phyloP scores from a whole-genome alignment of 768 basidiomycete genomes.

The Cystofilobasidium ferigula region DNA sequence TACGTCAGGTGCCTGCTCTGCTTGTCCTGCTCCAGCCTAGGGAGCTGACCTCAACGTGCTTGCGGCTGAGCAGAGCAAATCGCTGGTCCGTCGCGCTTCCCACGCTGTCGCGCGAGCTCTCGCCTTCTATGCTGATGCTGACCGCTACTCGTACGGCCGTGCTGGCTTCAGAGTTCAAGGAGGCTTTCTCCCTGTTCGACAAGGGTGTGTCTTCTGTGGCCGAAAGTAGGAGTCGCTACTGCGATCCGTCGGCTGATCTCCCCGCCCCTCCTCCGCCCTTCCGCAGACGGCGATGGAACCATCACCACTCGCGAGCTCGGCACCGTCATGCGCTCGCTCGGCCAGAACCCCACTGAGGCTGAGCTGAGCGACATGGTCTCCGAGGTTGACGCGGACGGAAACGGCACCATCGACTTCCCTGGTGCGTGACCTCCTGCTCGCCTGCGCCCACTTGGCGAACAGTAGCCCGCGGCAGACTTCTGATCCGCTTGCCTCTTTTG shows the following conservation, averaged over 20 bases:
- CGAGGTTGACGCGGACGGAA: slow-evolving; percentile 80
- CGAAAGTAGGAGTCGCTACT: too few relatives aligned
- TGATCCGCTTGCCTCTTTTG: neutral
- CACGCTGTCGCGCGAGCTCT: neutral
- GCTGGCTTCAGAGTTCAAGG: slow-evolving; percentile 15
- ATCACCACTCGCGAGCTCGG: slow-evolving; percentile 85
- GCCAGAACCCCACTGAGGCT: slow-evolving; percentile 84
- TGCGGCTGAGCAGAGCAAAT: slow-evolving; percentile 3
- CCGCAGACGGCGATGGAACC: slow-evolving; percentile 75
- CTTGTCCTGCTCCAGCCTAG: too few relatives aligned
- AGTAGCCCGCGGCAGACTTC: too few relatives aligned
- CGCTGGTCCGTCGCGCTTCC: neutral
- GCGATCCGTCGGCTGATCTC: neutral
- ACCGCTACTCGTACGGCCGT: neutral
- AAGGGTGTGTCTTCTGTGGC: slow-evolving; percentile 16
- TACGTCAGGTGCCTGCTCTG: neutral
- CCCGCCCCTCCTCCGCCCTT: neutral
- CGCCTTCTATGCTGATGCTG: neutral
- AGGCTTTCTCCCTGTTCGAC: slow-evolving; percentile 18
- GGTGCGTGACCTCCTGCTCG: slow-evolving; percentile 34
- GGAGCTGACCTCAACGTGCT: too few relatives aligned
- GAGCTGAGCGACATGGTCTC: slow-evolving; percentile 93
- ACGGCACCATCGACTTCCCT: slow-evolving; percentile 74
- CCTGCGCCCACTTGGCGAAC: too few relatives aligned
- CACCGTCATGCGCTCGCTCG: slow-evolving; percentile 84